phyloP scores from a whole-genome alignment of 163 green algal genomes.

The Coccomyxa subellipsoidea region DNA sequence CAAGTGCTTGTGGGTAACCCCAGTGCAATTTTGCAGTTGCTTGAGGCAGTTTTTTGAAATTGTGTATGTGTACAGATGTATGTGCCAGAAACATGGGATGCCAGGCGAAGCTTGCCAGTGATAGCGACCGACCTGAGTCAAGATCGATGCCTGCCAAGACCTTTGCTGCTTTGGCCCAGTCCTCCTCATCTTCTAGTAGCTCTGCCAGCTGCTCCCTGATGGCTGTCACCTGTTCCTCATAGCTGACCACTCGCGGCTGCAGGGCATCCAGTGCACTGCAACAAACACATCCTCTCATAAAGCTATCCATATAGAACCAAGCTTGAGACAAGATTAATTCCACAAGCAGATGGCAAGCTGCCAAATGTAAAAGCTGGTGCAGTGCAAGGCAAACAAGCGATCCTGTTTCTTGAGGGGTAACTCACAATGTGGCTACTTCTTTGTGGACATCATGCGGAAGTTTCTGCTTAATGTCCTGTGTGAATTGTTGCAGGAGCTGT shows the following conservation, averaged over 20 bases:
- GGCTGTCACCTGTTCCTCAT: constrained; percentile 75
- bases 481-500: constrained; percentile 69
- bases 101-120: too few relatives aligned
- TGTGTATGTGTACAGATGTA: too few relatives aligned
- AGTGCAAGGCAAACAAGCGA: not conserved
- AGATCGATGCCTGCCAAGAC: constrained; percentile 91
- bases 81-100: too few relatives aligned
- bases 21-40: too few relatives aligned
- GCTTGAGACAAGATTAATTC: too few relatives aligned
- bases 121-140: constrained; percentile 52
- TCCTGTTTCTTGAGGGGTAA: not conserved
- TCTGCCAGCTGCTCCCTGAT: constrained; percentile 81
- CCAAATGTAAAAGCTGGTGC: not conserved
- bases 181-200: constrained; percentile 80
- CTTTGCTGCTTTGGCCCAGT: constrained; percentile 86
- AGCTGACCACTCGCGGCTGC: constrained; percentile 77
- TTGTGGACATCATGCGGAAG: constrained; percentile 57
- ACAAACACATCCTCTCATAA: too few relatives aligned
- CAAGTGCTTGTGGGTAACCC: too few relatives aligned
- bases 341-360: not conserved
- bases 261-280: constrained; percentile 69
- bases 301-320: too few relatives aligned
- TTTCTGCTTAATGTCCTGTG: constrained; percentile 47
- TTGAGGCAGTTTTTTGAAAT: too few relatives aligned
- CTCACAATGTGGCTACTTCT: constrained; percentile 66